Conservation (phyloP, 495 filamentous ascomycete species). For the Xylaria castorea region DNA sequence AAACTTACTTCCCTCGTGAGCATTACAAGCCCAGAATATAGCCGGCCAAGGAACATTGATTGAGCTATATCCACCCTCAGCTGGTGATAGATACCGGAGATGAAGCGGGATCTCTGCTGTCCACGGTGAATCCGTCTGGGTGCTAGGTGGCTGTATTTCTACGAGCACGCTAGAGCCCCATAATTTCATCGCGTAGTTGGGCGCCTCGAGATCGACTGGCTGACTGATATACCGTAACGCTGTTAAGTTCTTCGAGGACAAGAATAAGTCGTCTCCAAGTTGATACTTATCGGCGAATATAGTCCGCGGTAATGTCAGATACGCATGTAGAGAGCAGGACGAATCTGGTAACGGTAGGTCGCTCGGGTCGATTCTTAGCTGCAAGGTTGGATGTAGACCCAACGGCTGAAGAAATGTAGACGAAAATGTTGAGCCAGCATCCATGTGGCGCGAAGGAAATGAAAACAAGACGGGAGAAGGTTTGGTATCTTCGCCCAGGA, state of each 20-base stretch:
- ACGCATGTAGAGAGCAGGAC: conserved; percentile 76
- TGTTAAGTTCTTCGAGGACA: conserved; percentile 76
- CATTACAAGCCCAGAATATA: conserved; percentile 91
- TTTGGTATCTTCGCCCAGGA: conserved; percentile 75
- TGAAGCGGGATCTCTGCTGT: conserved; percentile 84
- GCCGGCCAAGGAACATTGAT: conserved; percentile 72
- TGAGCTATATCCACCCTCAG: conserved; percentile 55
- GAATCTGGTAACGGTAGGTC: conserved; percentile 47
- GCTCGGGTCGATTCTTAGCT: conserved; percentile 57
- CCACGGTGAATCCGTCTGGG: conserved; percentile 54
- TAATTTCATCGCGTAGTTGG: conserved; percentile 73
- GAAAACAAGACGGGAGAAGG: conserved; percentile 78
- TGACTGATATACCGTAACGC: conserved; percentile 71
- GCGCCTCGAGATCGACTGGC: conserved; percentile 92
- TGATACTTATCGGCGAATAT: conserved; percentile 91
- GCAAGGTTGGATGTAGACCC: conserved; percentile 87
- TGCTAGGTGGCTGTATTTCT: conserved; percentile 67
- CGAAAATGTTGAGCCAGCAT: conserved; percentile 57
- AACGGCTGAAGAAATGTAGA: conserved; percentile 69
- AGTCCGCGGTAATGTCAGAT: conserved; percentile 82
- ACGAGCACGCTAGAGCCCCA: conserved; percentile 87
- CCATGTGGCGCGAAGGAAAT: conserved; percentile 84
- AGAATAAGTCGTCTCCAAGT: conserved; percentile 73
- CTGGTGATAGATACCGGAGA: conserved; percentile 78
- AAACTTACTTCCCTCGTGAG: conserved; percentile 76